A percentile compares a stretch with the other conserved stretches of the same genome.
Evolutionary conservation across 768 basidiomycete genomes (phyloP).

Genomic region (Xerocomus spinulosus): DNA sequence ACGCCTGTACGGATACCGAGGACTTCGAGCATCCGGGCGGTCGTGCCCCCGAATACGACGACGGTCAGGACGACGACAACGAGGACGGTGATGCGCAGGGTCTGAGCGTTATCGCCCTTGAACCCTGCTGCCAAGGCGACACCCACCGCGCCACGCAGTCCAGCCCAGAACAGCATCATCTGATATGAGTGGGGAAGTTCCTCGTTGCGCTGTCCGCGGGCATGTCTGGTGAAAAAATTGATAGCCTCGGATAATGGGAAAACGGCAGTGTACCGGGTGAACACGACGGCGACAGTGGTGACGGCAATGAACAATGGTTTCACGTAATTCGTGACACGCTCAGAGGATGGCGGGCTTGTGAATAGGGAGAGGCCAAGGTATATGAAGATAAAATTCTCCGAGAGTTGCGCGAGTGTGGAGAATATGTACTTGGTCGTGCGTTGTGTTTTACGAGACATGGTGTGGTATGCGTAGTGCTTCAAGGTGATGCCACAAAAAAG

Average conservation of each 20-base stretch:
- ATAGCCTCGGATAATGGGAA: conserved; percentile 94
- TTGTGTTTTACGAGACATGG: conserved; percentile 94
- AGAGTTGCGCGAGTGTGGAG: conserved; percentile 86
- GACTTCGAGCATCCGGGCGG: conserved; percentile 92
- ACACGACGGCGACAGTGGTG: conserved; percentile 86
- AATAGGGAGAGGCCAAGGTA: conserved; percentile 98
- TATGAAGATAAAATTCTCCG: conserved; percentile 99
- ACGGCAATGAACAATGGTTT: conserved; percentile 95
- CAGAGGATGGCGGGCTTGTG: conserved; percentile 75
- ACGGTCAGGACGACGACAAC: conserved; percentile 95
- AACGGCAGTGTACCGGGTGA: conserved; percentile 92
- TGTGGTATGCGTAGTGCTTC: conserved; percentile 99
- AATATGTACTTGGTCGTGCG: conserved; percentile 95
- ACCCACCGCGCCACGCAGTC: conserved; percentile 92
- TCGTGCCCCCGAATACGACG: conserved; percentile 94
- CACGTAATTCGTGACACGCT: conserved; percentile 77
- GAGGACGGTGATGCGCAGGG: conserved; percentile 88
- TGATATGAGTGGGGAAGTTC: conserved; percentile 97
- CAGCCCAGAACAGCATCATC: conserved; percentile 99
- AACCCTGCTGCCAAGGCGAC: conserved; percentile 97
- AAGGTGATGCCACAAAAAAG: conserved; percentile 98
- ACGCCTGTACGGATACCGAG: conserved; percentile 95
- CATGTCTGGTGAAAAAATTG: conserved; percentile 86
- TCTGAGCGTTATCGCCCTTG: conserved; percentile 88
- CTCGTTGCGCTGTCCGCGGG: conserved; percentile 79